These are phyloP conservation scores for Leccinum fallax DNA, from an alignment of 1,284 basidiomycete genomes.

Conservation along the genomic window DNA sequence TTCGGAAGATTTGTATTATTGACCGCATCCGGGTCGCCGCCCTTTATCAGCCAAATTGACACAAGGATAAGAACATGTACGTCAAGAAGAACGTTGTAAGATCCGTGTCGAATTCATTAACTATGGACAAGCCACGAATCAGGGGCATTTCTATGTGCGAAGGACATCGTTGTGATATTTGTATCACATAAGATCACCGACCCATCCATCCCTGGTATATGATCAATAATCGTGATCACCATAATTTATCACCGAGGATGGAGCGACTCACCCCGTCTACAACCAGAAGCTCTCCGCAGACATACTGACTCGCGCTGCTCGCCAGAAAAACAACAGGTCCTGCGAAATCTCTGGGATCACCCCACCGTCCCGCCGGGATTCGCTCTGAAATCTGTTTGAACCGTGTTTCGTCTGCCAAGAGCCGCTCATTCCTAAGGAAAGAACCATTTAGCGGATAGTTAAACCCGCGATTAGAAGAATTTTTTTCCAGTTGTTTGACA, in stretches of 20 bases:
- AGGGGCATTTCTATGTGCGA: constrained; percentile 1
- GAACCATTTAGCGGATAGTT: constrained; percentile 24
- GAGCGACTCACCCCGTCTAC: constrained; percentile 66
- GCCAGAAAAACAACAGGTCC: constrained; percentile 92
- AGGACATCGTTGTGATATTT: constrained; percentile 4
- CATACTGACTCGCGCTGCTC: constrained; percentile 83
- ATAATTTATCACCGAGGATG: constrained; percentile 17
- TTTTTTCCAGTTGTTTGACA: constrained; percentile 3
- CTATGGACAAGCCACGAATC: constrained; percentile 1
- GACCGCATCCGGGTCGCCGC: constrained; percentile 6
- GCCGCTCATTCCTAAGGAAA: constrained; percentile 69
- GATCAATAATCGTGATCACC: constrained; percentile 13
- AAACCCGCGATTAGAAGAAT: constrained; percentile 11
- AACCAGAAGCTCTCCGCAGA: constrained; percentile 84
- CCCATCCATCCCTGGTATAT: constrained; percentile 65
- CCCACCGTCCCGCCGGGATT: constrained; percentile 93
- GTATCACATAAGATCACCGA: constrained; percentile 38
- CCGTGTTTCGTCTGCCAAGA: constrained; percentile 74
- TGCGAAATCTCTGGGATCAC: constrained; percentile 84
- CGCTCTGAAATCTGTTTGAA: constrained; percentile 89
- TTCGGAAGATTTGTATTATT: constrained; percentile 18
- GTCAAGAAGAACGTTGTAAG: constrained; percentile 18
- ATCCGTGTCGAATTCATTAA: constrained; percentile 3
- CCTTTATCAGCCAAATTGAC: constrained; percentile 4
- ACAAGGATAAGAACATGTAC: constrained; percentile 16